Conservation (phyloP, 1,284 basidiomycete species). For the Macrocybe sp. region DNA sequence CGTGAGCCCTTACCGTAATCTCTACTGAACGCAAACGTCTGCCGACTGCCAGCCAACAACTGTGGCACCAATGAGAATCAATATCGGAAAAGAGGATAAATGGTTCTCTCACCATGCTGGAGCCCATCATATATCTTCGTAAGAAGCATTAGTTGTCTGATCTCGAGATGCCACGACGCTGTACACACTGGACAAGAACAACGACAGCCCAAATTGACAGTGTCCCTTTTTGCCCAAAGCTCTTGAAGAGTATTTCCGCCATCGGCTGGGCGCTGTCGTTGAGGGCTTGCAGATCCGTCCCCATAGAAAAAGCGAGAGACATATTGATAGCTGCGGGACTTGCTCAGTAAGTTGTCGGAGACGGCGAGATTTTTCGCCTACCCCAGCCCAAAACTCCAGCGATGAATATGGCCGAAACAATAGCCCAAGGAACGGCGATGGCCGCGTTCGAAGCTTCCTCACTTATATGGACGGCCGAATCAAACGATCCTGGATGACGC, state of each 20-base stretch:
- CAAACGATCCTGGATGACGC: slow-evolving; percentile 37
- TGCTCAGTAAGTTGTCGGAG: neutral
- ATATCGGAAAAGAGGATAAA: neutral
- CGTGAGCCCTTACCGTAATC: slow-evolving; percentile 18
- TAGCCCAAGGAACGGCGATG: slow-evolving; percentile 72
- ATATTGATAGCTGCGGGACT: slow-evolving; percentile 48
- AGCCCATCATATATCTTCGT: slow-evolving; percentile 71
- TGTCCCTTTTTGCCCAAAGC: slow-evolving; percentile 60
- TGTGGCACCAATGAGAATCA: neutral
- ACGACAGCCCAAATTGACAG: slow-evolving; percentile 63
- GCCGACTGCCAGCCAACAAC: slow-evolving; percentile 32
- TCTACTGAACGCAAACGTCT: slow-evolving; percentile 34
- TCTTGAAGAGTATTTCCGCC: slow-evolving; percentile 65
- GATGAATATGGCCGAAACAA: slow-evolving; percentile 56
- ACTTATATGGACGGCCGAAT: slow-evolving; percentile 71
- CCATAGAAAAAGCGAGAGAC: slow-evolving; percentile 51
- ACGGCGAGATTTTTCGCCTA: slow-evolving; percentile 18
- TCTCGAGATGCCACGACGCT: slow-evolving; percentile 26
- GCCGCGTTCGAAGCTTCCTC: slow-evolving; percentile 75
- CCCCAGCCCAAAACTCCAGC: slow-evolving; percentile 67
- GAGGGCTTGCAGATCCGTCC: slow-evolving; percentile 43
- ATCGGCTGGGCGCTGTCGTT: slow-evolving; percentile 68
- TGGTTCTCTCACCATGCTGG: slow-evolving; percentile 50
- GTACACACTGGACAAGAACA: slow-evolving; percentile 56
- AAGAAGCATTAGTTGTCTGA: neutral